Percentiles rank a stretch among this genome's conserved stretches.
Conservation (phyloP, 169 alveolate genomes). For the Cryptosporidium viatorum region DNA sequence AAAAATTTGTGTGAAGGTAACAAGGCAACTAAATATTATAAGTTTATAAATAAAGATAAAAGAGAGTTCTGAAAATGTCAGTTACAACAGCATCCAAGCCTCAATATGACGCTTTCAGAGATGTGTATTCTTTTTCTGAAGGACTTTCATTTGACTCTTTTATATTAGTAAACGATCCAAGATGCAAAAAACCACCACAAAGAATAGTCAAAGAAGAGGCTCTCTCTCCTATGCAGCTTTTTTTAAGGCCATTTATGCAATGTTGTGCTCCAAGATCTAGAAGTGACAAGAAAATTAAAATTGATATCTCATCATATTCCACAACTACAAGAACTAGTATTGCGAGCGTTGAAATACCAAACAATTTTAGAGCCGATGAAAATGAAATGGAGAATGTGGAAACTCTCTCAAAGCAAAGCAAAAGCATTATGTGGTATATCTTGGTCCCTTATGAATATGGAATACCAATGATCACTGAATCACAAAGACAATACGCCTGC, state of each 20-base stretch:
- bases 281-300: constrained; percentile 15
- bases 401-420: constrained; percentile 3
- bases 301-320: constrained; percentile 56
- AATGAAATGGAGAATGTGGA: neutral
- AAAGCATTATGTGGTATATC: constrained; percentile 43
- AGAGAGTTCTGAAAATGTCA: constrained; percentile 17
- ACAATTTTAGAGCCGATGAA: neutral
- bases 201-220: neutral
- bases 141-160: constrained; percentile 73
- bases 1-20: neutral
- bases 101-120: constrained; percentile 55
- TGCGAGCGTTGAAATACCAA: constrained; percentile 2
- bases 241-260: constrained; percentile 64
- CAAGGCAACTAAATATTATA: neutral
- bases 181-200: constrained; percentile 43
- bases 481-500: constrained; percentile 47
- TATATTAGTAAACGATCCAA: constrained; percentile 56
- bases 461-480: constrained; percentile 48
- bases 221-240: constrained; percentile 46
- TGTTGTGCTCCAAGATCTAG: constrained; percentile 66
- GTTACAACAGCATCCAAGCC: constrained; percentile 69
- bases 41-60: neutral
- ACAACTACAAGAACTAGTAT: constrained; percentile 65
- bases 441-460: constrained; percentile 65
- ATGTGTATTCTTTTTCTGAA: constrained; percentile 66